These are phyloP conservation scores for Amanita rubescens DNA, from an alignment of 768 basidiomycete genomes.

Conservation along the genomic window DNA sequence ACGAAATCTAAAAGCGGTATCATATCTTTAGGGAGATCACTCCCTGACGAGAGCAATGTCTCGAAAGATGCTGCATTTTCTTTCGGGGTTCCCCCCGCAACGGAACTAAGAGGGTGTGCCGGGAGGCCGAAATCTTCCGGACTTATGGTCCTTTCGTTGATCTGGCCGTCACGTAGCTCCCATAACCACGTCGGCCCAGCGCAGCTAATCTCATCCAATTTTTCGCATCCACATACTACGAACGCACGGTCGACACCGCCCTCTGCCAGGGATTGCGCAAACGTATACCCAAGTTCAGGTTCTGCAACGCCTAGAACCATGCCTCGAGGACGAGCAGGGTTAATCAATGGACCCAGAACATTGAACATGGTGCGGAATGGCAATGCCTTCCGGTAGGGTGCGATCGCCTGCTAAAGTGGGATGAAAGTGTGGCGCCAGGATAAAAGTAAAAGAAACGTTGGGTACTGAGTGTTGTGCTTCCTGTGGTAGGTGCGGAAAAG, in stretches of 20 bases:
- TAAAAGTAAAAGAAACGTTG: conserved; percentile 79
- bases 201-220: conserved; percentile 92
- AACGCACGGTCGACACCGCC: conserved; percentile 76
- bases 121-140: conserved; percentile 75
- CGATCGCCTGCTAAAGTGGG: conserved; percentile 75
- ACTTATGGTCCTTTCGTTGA: conserved; percentile 54
- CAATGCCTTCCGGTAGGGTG: conserved; percentile 76
- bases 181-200: conserved; percentile 84
- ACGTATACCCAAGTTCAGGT: conserved; percentile 70
- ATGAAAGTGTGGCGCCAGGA: conserved; percentile 92
- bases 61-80: conserved; percentile 79
- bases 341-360: conserved; percentile 87
- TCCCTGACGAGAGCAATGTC: conserved; percentile 51
- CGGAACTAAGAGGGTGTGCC: conserved; percentile 59
- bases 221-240: conserved; percentile 90
- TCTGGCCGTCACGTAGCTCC: conserved; percentile 66
- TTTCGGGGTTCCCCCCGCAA: conserved; percentile 63
- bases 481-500: conserved; percentile 59
- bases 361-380: conserved; percentile 98
- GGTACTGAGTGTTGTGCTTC: conserved; percentile 51
- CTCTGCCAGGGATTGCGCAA: conserved; percentile 66
- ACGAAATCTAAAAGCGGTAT: conserved; percentile 79
- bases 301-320: conserved; percentile 92
- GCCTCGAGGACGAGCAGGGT: conserved; percentile 77
- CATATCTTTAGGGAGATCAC: conserved; percentile 46